Conservation (phyloP, 352 stramenopile species). For the Globisporangium emineosum region DNA sequence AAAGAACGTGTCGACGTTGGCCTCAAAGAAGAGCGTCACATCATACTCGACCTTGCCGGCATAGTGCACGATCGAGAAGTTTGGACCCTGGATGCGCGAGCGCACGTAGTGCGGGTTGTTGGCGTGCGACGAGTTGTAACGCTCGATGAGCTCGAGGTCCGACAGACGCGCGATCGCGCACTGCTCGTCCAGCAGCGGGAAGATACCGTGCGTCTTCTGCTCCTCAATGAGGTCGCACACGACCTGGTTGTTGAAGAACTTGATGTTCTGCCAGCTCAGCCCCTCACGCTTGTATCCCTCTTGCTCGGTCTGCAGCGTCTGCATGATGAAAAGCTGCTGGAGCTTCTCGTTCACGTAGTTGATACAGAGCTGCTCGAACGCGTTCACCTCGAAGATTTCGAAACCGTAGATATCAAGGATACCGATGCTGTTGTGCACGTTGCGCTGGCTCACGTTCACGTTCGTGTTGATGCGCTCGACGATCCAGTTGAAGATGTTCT, state of each 20-base stretch:
- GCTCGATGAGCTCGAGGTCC: slow-evolving; percentile 73
- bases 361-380: slow-evolving; percentile 90
- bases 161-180: slow-evolving; percentile 68
- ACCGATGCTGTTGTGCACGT: slow-evolving; percentile 78
- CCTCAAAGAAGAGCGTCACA: slow-evolving; percentile 81
- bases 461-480: slow-evolving; percentile 84
- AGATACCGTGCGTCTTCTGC: slow-evolving; percentile 77
- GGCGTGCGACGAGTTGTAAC: slow-evolving; percentile 67
- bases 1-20: slow-evolving; percentile 85
- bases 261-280: slow-evolving; percentile 70
- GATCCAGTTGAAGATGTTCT: slow-evolving; percentile 90
- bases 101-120: slow-evolving; percentile 74
- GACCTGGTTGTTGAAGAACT: slow-evolving; percentile 87
- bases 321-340: slow-evolving; percentile 85
- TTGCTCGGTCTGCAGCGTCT: slow-evolving; percentile 79
- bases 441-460: slow-evolving; percentile 55
- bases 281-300: slow-evolving; percentile 76
- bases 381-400: slow-evolving; percentile 89
- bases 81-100: slow-evolving; percentile 61
- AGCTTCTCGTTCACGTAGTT: slow-evolving; percentile 91
- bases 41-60: slow-evolving; percentile 86
- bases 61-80: slow-evolving; percentile 84
- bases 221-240: slow-evolving; percentile 89
- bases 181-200: slow-evolving; percentile 79
- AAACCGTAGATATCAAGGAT: slow-evolving; percentile 91